Evolutionary conservation across 192 early-diverging fungal genomes (phyloP).

Genomic region (Coemansia sp.): DNA sequence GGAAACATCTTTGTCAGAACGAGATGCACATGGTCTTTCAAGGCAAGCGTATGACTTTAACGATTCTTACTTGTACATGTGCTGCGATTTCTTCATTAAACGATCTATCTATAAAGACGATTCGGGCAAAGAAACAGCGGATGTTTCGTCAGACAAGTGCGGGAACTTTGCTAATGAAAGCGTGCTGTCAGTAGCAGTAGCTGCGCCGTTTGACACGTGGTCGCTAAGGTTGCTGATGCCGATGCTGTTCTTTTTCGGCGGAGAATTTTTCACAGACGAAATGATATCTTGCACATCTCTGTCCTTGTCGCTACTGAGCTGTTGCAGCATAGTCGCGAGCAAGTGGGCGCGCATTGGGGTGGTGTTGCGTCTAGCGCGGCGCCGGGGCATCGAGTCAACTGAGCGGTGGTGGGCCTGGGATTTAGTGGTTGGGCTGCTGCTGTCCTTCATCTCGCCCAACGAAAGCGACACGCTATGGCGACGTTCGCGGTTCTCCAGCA

Average conservation of each 20-base stretch:
- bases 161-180: not conserved
- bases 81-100: too few relatives aligned
- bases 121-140: not conserved
- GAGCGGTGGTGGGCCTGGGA: constrained; percentile 30
- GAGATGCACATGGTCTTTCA: not conserved
- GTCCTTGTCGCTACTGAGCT: constrained; percentile 44
- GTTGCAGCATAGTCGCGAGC: constrained; percentile 49
- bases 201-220: too few relatives aligned
- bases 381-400: constrained; percentile 22
- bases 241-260: not conserved
- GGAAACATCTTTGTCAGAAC: too few relatives aligned
- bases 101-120: not conserved
- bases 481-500: constrained; percentile 49
- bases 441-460: constrained; percentile 26
- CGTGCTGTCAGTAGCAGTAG: not conserved
- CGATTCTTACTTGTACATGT: not conserved
- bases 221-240: not conserved
- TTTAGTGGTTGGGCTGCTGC: not conserved
- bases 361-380: constrained; percentile 37
- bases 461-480: constrained; percentile 40
- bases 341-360: constrained; percentile 56
- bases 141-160: not conserved
- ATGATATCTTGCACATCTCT: constrained; percentile 45
- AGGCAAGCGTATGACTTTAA: not conserved
- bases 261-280: not conserved